Evolutionary conservation across 2,329 filamentous ascomycete species (phyloP).

Genomic region (Penicillium freii): DNA sequence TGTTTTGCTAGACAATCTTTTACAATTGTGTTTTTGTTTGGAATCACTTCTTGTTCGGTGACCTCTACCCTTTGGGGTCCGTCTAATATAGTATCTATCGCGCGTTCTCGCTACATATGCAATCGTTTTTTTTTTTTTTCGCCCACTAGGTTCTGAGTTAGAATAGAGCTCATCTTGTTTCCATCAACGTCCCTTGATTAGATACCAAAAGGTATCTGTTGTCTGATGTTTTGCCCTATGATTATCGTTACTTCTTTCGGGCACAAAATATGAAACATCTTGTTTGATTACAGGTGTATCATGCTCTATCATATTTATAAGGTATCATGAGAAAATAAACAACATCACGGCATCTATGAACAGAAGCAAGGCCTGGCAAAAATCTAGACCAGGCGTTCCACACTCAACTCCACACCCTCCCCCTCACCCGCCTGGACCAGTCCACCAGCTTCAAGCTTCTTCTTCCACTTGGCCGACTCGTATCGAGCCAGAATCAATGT

Average conservation of each 20-base stretch:
- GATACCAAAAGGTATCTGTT: background rate
- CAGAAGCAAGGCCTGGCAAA: background rate
- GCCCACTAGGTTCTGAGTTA: background rate
- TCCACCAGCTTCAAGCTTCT: conserved; percentile 44
- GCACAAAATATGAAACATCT: background rate
- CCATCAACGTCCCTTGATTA: background rate
- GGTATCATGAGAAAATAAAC: conserved; percentile 12
- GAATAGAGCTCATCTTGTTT: conserved; percentile 7
- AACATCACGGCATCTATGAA: conserved; percentile 4
- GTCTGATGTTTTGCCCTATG: background rate
- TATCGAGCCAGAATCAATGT: conserved; percentile 50
- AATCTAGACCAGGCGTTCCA: conserved; percentile 36
- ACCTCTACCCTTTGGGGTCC: background rate
- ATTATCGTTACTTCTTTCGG: background rate
- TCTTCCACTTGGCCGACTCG: conserved; percentile 51
- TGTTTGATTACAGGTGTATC: background rate
- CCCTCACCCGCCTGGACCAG: conserved; percentile 32
- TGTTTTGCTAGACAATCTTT: conserved; percentile 8
- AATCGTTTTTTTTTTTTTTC: background rate
- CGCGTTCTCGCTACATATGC: conserved; percentile 10
- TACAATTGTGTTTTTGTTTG: conserved; percentile 7
- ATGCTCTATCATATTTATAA: conserved; percentile 6
- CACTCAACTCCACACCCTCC: conserved; percentile 28
- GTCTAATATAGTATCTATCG: conserved; percentile 10
- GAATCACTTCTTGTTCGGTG: conserved; percentile 1